phyloP scores from a whole-genome alignment of 164 flowering plant genomes.

The Cinnamomum micranthum region DNA sequence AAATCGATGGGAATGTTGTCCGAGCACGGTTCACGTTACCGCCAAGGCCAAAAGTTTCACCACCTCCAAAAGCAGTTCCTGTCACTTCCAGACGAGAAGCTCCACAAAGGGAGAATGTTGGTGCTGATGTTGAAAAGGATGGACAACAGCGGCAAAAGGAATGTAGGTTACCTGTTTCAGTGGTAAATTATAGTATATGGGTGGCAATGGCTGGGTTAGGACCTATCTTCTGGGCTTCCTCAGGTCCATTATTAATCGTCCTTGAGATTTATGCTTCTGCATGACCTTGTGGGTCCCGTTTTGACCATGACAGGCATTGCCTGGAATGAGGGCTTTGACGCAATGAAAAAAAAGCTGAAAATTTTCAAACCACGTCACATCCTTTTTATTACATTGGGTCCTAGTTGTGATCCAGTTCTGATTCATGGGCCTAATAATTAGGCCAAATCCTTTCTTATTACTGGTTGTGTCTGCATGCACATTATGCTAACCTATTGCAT shows the following conservation, averaged over 20 bases:
- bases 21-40: constrained; percentile 76
- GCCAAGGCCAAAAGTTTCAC: constrained; percentile 54
- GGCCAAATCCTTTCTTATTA: background rate
- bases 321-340: too few species aligned
- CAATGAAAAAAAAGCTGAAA: too few species aligned
- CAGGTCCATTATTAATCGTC: background rate
- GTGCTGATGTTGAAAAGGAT: constrained; percentile 64
- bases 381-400: background rate
- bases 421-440: background rate
- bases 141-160: constrained; percentile 57
- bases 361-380: background rate
- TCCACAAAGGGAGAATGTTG: constrained; percentile 43
- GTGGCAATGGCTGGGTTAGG: background rate
- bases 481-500: too few species aligned
- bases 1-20: constrained; percentile 91
- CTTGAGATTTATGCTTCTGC: background rate
- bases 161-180: constrained; percentile 30
- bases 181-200: background rate
- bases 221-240: background rate
- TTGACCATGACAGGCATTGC: background rate
- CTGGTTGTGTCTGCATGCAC: too few species aligned
- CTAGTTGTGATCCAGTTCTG: background rate
- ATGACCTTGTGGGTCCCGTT: background rate
- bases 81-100: constrained; percentile 59
- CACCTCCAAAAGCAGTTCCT: constrained; percentile 61